These are phyloP conservation scores for Skeletonema marinoi DNA, from an alignment of 108 stramenopile species.

Conservation along the genomic window DNA sequence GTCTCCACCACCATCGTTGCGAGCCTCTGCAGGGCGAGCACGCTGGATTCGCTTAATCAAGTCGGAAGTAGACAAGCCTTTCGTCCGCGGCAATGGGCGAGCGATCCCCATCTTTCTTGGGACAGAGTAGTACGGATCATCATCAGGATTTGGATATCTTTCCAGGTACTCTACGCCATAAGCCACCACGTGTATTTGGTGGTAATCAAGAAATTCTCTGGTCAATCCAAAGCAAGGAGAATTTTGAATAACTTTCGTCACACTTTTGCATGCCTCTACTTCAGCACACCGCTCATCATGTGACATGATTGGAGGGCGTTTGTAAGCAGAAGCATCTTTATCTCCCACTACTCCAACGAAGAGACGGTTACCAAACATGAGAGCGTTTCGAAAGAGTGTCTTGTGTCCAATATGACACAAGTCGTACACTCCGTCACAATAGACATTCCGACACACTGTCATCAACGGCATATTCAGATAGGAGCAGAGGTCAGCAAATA, in stretches of 20 bases:
- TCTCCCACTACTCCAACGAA: slow-evolving; percentile 92
- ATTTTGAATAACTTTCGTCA: slow-evolving; percentile 89
- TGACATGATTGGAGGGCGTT: slow-evolving; percentile 91
- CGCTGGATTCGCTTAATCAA: slow-evolving; percentile 83
- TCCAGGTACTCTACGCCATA: slow-evolving; percentile 90
- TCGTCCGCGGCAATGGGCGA: slow-evolving; percentile 70
- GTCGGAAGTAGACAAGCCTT: slow-evolving; percentile 83
- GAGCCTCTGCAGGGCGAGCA: slow-evolving; percentile 68
- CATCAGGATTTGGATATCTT: slow-evolving; percentile 82
- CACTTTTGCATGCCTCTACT: slow-evolving; percentile 90
- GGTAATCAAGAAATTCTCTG: slow-evolving; percentile 82
- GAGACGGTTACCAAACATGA: slow-evolving; percentile 81
- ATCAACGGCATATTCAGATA: slow-evolving; percentile 88
- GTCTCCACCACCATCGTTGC: slow-evolving; percentile 46
- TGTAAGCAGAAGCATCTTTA: slow-evolving; percentile 84
- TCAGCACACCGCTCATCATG: slow-evolving; percentile 87
- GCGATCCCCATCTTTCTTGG: slow-evolving; percentile 85
- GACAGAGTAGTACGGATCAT: slow-evolving; percentile 86
- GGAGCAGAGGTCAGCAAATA: slow-evolving; percentile 89
- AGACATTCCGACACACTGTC: slow-evolving; percentile 87
- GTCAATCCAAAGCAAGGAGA: slow-evolving; percentile 89
- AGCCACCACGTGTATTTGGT: slow-evolving; percentile 92
- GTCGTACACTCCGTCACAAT: slow-evolving; percentile 88
- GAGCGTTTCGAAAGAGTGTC: slow-evolving; percentile 81
- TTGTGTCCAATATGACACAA: slow-evolving; percentile 92